These are phyloP conservation scores for Penicillium canariense DNA, from an alignment of 495 filamentous ascomycete genomes.

Conservation along the genomic window DNA sequence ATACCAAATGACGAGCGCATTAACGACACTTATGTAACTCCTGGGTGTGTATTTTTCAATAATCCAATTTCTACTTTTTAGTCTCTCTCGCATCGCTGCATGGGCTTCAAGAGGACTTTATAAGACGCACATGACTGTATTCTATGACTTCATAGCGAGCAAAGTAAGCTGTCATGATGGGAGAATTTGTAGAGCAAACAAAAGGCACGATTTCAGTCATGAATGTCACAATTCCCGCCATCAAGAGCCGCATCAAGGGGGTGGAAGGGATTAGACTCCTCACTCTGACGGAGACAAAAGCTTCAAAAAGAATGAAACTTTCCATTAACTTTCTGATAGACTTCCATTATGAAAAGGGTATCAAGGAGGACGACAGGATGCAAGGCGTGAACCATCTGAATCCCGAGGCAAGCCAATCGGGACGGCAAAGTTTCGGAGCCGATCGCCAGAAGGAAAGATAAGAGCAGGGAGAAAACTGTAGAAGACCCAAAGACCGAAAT, in stretches of 20 bases:
- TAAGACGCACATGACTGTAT: neutral
- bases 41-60: slow-evolving; percentile 37
- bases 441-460: neutral
- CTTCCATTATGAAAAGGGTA: neutral
- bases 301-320: neutral
- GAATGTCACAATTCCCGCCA: no score
- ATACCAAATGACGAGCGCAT: slow-evolving; percentile 42
- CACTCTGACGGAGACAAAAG: neutral
- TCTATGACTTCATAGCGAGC: no score
- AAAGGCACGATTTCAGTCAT: no score
- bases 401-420: slow-evolving; percentile 12
- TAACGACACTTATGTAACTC: slow-evolving; percentile 30
- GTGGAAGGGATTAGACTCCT: neutral
- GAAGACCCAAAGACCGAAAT: neutral
- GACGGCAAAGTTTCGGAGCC: neutral
- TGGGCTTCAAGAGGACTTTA: neutral
- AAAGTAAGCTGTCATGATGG: no score
- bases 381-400: slow-evolving; percentile 13
- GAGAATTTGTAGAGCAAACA: no score
- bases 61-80: slow-evolving; percentile 21
- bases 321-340: neutral
- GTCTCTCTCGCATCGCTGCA: neutral
- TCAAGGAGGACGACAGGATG: slow-evolving; percentile 3
- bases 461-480: neutral
- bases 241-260: no score